phyloP scores from a whole-genome alignment of 148 eudicot genomes.

The Vaccinium darrowii region DNA sequence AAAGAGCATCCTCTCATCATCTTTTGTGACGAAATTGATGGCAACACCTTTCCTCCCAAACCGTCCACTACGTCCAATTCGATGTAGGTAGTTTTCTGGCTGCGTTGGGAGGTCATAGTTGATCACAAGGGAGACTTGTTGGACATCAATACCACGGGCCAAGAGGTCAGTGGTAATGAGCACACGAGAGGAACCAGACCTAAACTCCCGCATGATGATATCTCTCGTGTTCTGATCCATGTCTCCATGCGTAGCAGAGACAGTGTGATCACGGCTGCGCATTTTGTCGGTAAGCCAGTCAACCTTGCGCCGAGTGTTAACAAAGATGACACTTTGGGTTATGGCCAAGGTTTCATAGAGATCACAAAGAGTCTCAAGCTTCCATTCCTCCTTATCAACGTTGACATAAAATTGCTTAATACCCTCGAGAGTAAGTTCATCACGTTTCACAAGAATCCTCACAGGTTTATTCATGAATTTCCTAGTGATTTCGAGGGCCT shows the following conservation, averaged over 20 bases:
- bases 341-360: conserved; percentile 73
- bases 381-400: conserved; percentile 84
- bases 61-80: conserved; percentile 77
- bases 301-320: conserved; percentile 73
- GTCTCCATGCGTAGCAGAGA: conserved; percentile 81
- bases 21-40: conserved; percentile 65
- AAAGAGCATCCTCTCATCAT: conserved; percentile 64
- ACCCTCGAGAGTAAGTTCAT: conserved; percentile 82
- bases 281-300: conserved; percentile 79
- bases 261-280: conserved; percentile 81
- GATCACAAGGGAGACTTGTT: conserved; percentile 75
- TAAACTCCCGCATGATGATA: conserved; percentile 71
- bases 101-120: conserved; percentile 80
- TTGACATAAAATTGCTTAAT: conserved; percentile 73
- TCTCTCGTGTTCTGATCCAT: conserved; percentile 81
- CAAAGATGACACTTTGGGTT: conserved; percentile 76
- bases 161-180: conserved; percentile 73
- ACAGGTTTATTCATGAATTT: conserved; percentile 83
- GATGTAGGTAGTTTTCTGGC: conserved; percentile 73
- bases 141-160: conserved; percentile 86
- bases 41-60: conserved; percentile 88
- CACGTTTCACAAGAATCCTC: conserved; percentile 76
- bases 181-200: conserved; percentile 78
- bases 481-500: conserved; percentile 75
- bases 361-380: conserved; percentile 75